These are phyloP conservation scores for Helotiales sp. DNA, from an alignment of 2,329 filamentous ascomycete species.

Conservation along the genomic window DNA sequence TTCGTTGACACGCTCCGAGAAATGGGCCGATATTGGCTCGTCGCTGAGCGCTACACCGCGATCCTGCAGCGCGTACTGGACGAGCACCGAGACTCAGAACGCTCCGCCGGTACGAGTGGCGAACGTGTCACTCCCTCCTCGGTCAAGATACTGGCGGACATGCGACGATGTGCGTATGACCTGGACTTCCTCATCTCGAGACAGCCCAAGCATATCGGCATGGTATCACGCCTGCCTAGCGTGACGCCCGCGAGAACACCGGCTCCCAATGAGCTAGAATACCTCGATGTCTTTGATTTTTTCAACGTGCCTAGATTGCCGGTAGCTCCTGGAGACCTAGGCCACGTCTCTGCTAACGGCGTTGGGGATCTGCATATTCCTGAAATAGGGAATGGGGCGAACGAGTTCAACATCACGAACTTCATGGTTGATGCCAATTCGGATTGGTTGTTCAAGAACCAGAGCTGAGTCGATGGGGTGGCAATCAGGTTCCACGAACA, in stretches of 20 bases:
- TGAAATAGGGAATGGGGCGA: slow-evolving; percentile 40
- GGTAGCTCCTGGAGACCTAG: slow-evolving; percentile 45
- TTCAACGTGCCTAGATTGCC: slow-evolving; percentile 86
- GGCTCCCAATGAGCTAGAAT: slow-evolving; percentile 83
- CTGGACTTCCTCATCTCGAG: slow-evolving; percentile 87
- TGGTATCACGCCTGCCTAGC: slow-evolving; percentile 53
- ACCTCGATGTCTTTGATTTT: slow-evolving; percentile 91
- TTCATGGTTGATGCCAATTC: slow-evolving; percentile 76
- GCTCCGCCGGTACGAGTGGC: slow-evolving; percentile 60
- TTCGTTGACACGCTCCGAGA: slow-evolving; percentile 82
- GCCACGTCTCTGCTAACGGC: slow-evolving; percentile 36
- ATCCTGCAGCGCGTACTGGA: slow-evolving; percentile 83
- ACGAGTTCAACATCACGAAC: slow-evolving; percentile 79
- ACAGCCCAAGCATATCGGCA: slow-evolving; percentile 53
- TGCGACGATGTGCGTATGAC: slow-evolving; percentile 89
- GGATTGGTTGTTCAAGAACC: slow-evolving; percentile 73
- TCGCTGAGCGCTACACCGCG: slow-evolving; percentile 80
- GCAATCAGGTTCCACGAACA: slow-evolving; percentile 3
- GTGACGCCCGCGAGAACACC: slow-evolving; percentile 70
- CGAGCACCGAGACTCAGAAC: slow-evolving; percentile 81
- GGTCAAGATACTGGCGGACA: slow-evolving; percentile 86
- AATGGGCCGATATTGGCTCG: slow-evolving; percentile 84
- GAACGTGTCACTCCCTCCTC: slow-evolving; percentile 80
- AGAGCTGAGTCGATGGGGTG: slow-evolving; percentile 28
- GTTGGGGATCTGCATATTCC: slow-evolving; percentile 41